Conservation (phyloP, 441 rosid genomes). For the Pelargonium citronellum region DNA sequence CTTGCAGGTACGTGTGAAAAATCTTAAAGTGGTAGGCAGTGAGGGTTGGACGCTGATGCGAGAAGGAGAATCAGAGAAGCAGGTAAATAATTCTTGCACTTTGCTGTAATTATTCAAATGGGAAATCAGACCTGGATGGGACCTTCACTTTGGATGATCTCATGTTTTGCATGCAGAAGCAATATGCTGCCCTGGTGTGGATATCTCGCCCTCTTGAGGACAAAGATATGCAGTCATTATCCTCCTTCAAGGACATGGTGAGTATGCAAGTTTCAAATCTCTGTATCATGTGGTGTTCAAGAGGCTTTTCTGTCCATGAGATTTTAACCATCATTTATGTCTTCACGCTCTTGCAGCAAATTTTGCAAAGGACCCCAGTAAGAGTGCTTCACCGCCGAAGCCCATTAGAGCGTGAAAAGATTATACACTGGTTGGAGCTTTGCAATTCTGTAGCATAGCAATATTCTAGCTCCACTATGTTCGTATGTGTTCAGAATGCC, state of each 20-base stretch:
- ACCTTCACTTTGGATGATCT: slow-evolving; percentile 2
- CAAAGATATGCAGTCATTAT: slow-evolving; percentile 44
- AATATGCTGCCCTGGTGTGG: slow-evolving; percentile 92
- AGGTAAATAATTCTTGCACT: slow-evolving; percentile 32
- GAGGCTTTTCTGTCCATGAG: neutral
- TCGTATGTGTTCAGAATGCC: slow-evolving; percentile 6
- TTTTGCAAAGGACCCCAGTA: slow-evolving; percentile 82
- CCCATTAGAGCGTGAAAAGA: slow-evolving; percentile 78
- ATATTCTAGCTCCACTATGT: slow-evolving; percentile 2
- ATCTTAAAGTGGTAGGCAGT: slow-evolving; percentile 55
- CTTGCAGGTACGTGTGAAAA: slow-evolving; percentile 65
- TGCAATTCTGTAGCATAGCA: slow-evolving; percentile 4
- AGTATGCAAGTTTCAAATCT: slow-evolving; percentile 22
- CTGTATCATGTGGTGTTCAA: neutral
- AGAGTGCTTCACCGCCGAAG: slow-evolving; percentile 97
- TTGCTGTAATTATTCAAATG: slow-evolving; percentile 6
- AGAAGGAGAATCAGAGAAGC: slow-evolving; percentile 97
- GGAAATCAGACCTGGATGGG: slow-evolving; percentile 9
- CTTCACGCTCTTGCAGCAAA: slow-evolving; percentile 39
- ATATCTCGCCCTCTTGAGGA: slow-evolving; percentile 80
- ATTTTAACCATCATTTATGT: slow-evolving; percentile 2
- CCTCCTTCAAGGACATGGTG: slow-evolving; percentile 65
- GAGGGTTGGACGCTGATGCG: slow-evolving; percentile 83
- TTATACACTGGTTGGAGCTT: slow-evolving; percentile 63
- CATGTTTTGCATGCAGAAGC: slow-evolving; percentile 51